Base-by-base conservation (phyloP, 345 rosid genomes). In the Limnanthes douglasii region DNA sequence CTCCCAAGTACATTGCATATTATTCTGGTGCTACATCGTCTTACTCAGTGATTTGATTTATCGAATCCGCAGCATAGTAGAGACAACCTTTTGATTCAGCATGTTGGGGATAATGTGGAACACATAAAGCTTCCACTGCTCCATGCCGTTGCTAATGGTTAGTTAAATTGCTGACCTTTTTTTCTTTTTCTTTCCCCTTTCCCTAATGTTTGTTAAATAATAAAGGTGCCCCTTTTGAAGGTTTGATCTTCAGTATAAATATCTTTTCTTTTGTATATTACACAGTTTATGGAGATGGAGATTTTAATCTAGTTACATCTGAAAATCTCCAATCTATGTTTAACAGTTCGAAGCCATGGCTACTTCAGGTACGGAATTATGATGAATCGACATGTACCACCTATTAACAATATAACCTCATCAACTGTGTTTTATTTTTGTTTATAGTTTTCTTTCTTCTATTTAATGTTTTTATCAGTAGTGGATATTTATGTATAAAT, bases 321-420 rank as follows among this genome's bases (percentile, higher is more conserved):
- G 46, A 68, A 57, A 73, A 69, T 41, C 65, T 73, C 30, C 55
- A 27, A 13, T 39, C 35, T 21, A 50, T 54, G 38, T 54, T 68
- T 45, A 59, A 63, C 54, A 60, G 65, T 61, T 56, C 76, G 47
- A 69, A 54, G 60, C 83, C 97, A 46, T 62, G 61, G 68, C 65
- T 88, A 58, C 41, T 82, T 59, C 79, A 70, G 93, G 97, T 88
- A 61, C 15, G 18, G 11, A 8, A n/a, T n/a, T n/a, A n/a, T n/a
- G n/a, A n/a, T n/a, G n/a, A n/a, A n/a, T n/a, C n/a, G n/a, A n/a
- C n/a, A n/a, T n/a, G n/a, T n/a, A n/a, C n/a, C n/a, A n/a, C n/a
- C n/a, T n/a, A n/a, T n/a, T n/a, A n/a, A n/a, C n/a, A n/a, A n/a
- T n/a, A n/a, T n/a, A n/a, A n/a, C n/a, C n/a, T n/a, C n/a, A n/a